Conservation (phyloP, 441 rosid genomes). For the Croton laevigatus region DNA sequence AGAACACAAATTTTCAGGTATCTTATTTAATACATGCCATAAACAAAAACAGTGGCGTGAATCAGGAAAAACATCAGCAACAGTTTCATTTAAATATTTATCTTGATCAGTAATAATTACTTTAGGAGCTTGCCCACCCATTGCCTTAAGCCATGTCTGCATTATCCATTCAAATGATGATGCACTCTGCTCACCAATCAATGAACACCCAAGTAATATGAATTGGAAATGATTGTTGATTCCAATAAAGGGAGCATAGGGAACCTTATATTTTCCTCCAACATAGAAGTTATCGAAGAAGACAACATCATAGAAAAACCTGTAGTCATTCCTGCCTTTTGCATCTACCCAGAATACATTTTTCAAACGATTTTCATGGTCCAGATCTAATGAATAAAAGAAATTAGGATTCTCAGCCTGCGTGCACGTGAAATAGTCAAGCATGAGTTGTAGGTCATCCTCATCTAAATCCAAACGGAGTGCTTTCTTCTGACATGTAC, state of each 20-base stretch:
- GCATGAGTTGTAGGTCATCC: slow-evolving; percentile 42
- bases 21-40: slow-evolving; percentile 49
- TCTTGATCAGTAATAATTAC: slow-evolving; percentile 58
- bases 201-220: slow-evolving; percentile 54
- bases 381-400: slow-evolving; percentile 60
- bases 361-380: slow-evolving; percentile 40
- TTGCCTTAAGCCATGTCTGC: slow-evolving; percentile 57
- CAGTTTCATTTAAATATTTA: slow-evolving; percentile 42
- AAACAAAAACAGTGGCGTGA: slow-evolving; percentile 52
- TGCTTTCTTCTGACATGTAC: slow-evolving; percentile 42
- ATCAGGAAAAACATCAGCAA: slow-evolving; percentile 43
- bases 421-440: slow-evolving; percentile 47
- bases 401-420: slow-evolving; percentile 56
- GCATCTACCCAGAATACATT: slow-evolving; percentile 62
- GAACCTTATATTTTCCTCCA: slow-evolving; percentile 40
- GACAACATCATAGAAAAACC: slow-evolving; percentile 51
- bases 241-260: slow-evolving; percentile 57
- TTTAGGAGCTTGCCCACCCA: slow-evolving; percentile 49
- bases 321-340: slow-evolving; percentile 52
- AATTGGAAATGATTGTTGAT: slow-evolving; percentile 50
- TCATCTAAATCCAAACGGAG: slow-evolving; percentile 44
- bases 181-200: slow-evolving; percentile 51
- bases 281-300: slow-evolving; percentile 53
- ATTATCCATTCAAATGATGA: slow-evolving; percentile 53
- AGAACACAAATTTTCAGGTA: slow-evolving; percentile 38